Percentiles rank a stretch among this genome's conserved stretches.
Evolutionary conservation across 179 eudicot species (phyloP).

Genomic region (Silene vulgaris): DNA sequence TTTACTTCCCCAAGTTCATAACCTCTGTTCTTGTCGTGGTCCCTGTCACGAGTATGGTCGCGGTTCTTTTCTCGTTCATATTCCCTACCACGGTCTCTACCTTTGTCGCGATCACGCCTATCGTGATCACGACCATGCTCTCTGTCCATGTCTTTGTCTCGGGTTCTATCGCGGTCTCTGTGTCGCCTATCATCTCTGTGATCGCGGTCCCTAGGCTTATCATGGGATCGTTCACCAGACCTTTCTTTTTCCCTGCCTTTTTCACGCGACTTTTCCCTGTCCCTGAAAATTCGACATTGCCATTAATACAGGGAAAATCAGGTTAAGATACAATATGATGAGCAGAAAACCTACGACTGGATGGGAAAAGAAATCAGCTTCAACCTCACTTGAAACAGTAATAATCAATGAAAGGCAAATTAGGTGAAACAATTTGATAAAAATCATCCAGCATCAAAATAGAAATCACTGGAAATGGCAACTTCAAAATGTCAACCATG

Average conservation of each 20-base stretch:
- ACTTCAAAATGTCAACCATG: neutral
- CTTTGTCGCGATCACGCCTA: conserved; percentile 42
- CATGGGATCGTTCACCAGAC: conserved; percentile 81
- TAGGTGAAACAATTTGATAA: no score
- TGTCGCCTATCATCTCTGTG: conserved; percentile 75
- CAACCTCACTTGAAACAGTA: neutral
- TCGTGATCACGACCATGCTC: conserved; percentile 51
- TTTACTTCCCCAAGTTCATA: conserved; percentile 49
- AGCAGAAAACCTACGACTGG: neutral
- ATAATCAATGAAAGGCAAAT: no score
- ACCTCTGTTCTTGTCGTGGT: conserved; percentile 51
- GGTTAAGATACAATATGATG: neutral
- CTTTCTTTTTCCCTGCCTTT: conserved; percentile 67
- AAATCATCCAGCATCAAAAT: no score
- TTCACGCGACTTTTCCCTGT: conserved; percentile 87
- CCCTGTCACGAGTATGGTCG: conserved; percentile 52
- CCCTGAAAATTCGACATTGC: conserved; percentile 34
- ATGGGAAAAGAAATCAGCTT: neutral
- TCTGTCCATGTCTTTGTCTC: conserved; percentile 53
- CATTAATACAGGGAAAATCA: neutral
- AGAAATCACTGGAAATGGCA: no score
- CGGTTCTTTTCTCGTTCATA: conserved; percentile 45
- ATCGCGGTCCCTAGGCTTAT: conserved; percentile 77
- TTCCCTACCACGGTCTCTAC: conserved; percentile 53
- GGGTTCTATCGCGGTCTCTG: conserved; percentile 74